These are phyloP conservation scores for Beauveria medogensis DNA, from an alignment of 2,329 filamentous ascomycete genomes.

Conservation along the genomic window DNA sequence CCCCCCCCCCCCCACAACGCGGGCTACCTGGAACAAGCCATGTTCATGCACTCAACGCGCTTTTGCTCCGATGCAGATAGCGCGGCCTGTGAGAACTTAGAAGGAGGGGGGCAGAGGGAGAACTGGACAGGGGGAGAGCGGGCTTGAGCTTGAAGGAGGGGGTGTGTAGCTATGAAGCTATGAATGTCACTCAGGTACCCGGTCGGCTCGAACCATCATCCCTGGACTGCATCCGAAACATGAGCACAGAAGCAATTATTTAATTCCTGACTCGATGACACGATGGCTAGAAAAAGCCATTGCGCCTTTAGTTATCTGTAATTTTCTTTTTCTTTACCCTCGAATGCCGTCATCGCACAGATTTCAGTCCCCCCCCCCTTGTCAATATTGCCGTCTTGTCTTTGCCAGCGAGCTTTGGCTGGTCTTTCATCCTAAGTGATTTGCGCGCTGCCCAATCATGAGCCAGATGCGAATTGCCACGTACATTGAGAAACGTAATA, in stretches of 20 bases:
- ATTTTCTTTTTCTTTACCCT: not conserved
- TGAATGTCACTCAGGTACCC: not conserved
- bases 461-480: too few species aligned
- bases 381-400: not conserved
- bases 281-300: too few species aligned
- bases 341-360: not conserved
- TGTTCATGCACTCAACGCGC: not conserved
- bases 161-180: not conserved
- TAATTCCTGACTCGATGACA: not conserved
- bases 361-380: not conserved
- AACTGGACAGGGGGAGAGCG: not conserved
- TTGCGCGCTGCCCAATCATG: not conserved
- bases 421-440: not conserved
- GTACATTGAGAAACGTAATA: too few species aligned
- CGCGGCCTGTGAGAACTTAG: too few species aligned
- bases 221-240: not conserved
- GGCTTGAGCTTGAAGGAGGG: not conserved
- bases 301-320: not conserved
- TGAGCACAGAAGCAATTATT: not conserved
- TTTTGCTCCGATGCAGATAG: not conserved
- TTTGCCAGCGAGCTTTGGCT: not conserved
- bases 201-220: not conserved
- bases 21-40: not conserved
- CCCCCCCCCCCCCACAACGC: too few species aligned
- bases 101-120: not conserved